Conservation (phyloP, 169 alveolate species). For the Plasmodium blacklocki region DNA sequence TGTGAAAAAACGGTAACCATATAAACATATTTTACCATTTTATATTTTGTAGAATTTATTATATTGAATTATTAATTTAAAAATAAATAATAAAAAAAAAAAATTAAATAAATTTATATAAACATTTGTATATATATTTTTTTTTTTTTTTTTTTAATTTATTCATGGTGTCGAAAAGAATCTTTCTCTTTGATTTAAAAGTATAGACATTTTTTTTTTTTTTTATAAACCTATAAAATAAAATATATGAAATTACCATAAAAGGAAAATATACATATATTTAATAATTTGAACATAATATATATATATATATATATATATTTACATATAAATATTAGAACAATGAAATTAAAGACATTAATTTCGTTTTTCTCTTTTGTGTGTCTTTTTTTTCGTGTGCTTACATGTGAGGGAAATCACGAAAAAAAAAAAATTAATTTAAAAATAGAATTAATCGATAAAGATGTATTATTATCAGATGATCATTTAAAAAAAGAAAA, state of each 20-base stretch:
- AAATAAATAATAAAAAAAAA: constrained; percentile 11
- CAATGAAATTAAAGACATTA: constrained; percentile 33
- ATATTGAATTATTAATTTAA: constrained; percentile 4
- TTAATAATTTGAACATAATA: not conserved
- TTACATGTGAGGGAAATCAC: constrained; percentile 11
- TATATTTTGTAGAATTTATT: not conserved
- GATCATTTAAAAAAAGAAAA: constrained; percentile 72
- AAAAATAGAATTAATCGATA: constrained; percentile 64
- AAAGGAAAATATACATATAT: no score
- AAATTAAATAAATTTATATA: not conserved
- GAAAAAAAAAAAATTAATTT: constrained; percentile 53
- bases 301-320: constrained; percentile 8
- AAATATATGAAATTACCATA: no score
- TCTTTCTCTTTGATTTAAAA: no score
- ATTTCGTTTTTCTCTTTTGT: constrained; percentile 42
- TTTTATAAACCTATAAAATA: not conserved
- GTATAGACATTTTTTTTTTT: no score
- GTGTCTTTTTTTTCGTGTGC: constrained; percentile 27
- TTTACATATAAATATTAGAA: not conserved
- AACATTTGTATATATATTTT: not conserved
- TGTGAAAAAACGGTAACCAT: constrained; percentile 1
- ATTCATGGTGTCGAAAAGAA: constrained; percentile 1
- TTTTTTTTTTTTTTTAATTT: constrained; percentile 18
- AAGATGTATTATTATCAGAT: constrained; percentile 44
- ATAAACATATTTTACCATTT: not conserved